These are phyloP conservation scores for Protomyces macrosporus DNA, from an alignment of 1,139 yeast species.

Conservation along the genomic window DNA sequence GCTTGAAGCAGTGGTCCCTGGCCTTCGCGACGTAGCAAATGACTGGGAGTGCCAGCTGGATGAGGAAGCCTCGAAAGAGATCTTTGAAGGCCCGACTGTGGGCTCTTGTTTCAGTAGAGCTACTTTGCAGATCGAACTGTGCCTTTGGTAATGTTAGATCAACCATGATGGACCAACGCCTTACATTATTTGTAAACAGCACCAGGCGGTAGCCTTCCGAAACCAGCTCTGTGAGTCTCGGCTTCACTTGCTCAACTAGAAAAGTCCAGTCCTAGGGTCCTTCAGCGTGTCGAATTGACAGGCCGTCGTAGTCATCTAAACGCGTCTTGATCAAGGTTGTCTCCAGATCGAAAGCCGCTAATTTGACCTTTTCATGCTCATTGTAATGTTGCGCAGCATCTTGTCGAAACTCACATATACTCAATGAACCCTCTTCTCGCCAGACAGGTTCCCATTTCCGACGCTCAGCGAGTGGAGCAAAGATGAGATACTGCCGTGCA, in stretches of 20 bases:
- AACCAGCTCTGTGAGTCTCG: slow-evolving; percentile 36
- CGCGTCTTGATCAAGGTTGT: slow-evolving; percentile 1
- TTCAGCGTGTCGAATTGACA: too few relatives aligned
- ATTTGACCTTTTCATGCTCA: slow-evolving; percentile 4
- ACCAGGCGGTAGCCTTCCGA: slow-evolving; percentile 42
- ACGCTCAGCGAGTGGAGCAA: neutral
- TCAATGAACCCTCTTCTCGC: neutral
- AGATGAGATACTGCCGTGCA: neutral
- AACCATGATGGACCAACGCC: slow-evolving; percentile 27
- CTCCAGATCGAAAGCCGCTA: slow-evolving; percentile 76
- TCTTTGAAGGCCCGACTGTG: too few relatives aligned
- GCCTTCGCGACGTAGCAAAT: slow-evolving; percentile 55
- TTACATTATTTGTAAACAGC: slow-evolving; percentile 86
- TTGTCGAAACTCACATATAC: neutral
- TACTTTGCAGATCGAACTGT: too few relatives aligned
- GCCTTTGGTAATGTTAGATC: neutral
- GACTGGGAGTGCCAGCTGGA: slow-evolving; percentile 40
- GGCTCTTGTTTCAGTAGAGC: slow-evolving; percentile 22
- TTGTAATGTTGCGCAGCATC: neutral
- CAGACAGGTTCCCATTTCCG: neutral
- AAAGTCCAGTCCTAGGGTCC: slow-evolving; percentile 59
- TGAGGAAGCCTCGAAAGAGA: slow-evolving; percentile 20
- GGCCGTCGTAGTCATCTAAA: too few relatives aligned
- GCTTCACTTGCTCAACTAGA: slow-evolving; percentile 42
- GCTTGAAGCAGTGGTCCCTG: slow-evolving; percentile 56